Percentiles rank a stretch among this genome's conserved stretches.
These are phyloP conservation scores for Cladosporium sp. DNA, from an alignment of 2,329 filamentous ascomycete genomes.

Conservation along the genomic window DNA sequence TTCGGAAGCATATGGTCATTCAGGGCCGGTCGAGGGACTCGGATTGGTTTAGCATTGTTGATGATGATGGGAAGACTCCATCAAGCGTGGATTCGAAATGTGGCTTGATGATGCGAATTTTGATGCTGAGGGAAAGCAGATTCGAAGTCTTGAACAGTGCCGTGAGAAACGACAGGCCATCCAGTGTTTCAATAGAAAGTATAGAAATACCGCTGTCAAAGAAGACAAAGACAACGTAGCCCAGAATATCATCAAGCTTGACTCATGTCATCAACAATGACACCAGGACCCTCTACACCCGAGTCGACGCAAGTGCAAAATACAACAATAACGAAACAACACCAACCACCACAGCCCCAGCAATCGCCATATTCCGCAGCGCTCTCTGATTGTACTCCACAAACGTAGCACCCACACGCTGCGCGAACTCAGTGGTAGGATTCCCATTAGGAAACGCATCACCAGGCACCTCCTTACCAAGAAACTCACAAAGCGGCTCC, in stretches of 20 bases:
- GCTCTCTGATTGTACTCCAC: not conserved
- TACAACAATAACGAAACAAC: not conserved
- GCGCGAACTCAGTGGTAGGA: not conserved
- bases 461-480: slow-evolving; percentile 23
- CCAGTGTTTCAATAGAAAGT: not conserved
- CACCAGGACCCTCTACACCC: no score
- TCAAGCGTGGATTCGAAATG: slow-evolving; percentile 44
- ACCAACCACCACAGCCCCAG: not conserved
- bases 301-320: no score
- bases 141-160: slow-evolving; percentile 39
- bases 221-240: no score
- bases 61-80: slow-evolving; percentile 53
- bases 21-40: slow-evolving; percentile 57
- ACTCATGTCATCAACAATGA: no score
- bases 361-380: slow-evolving; percentile 2
- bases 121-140: slow-evolving; percentile 51
- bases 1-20: slow-evolving; percentile 58
- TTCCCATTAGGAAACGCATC: slow-evolving; percentile 21
- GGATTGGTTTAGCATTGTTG: slow-evolving; percentile 56
- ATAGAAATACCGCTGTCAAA: not conserved
- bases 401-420: not conserved
- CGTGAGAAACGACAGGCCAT: slow-evolving; percentile 15
- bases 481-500: slow-evolving; percentile 29
- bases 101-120: slow-evolving; percentile 58
- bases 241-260: no score